Base-by-base conservation (phyloP, 805 yeast genomes). In the Candida vaughaniae region DNA sequence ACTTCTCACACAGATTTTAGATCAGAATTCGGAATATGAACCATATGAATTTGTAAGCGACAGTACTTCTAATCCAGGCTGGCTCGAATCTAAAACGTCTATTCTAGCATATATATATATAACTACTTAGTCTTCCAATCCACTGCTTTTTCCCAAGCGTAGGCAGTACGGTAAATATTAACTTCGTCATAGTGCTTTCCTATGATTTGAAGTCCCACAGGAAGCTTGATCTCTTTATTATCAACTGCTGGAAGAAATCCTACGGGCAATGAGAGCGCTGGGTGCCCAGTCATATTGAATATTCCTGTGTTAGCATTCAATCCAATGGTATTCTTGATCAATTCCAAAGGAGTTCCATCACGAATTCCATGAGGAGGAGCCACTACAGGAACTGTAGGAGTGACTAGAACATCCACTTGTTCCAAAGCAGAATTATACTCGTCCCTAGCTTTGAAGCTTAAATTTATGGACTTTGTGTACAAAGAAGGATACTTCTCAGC, bases 331-430 rank as follows among this genome's bases (percentile, higher is more conserved):
- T 40, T 36, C 23, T 40, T 40, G 19, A 43, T 43, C 29, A 43
- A 30, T 12, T 37, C 45, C 15, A 43, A 20, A 5, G 47, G 47
- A 7, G 36, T 25, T 6, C 43, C 47, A 19, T 40, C 42, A 35
- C 47, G 34, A 4, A 37, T 35, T 6, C 47, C 47, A 22, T 43
- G 47, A 9, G 45, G 44, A 14, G 47, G 47, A n/a, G 47, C 47
- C 5, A 43, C 47, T 20, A 37, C 37, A 7, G 47, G 44, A 2
- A 33, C 34, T 10, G 47, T 43, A 8, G 47, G 47, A 5, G 47
- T 43, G 5, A 43, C 31, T 23, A 43, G 29, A 5, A 43, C 47
- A 25, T 43, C 47, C 1, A 43, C 47, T 4, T 16, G 12, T 22
- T 40, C 42, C 16, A 43, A 38, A 8, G 47, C 47, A 19, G 37